These are phyloP conservation scores for Chamaecrista fasciculata DNA, from an alignment of 306 rosid genomes.

Conservation along the genomic window DNA sequence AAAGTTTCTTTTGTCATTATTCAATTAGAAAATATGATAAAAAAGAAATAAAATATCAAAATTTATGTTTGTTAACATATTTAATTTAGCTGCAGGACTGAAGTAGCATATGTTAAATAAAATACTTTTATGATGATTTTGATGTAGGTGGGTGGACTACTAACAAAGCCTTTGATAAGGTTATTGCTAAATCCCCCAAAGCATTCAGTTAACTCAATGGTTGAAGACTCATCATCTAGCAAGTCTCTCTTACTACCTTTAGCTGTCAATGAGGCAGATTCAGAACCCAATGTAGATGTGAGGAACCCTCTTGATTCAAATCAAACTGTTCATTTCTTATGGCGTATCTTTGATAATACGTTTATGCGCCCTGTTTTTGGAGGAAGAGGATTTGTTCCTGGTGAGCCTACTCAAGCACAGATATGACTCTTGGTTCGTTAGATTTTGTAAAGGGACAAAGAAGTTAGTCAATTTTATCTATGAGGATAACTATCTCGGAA, in stretches of 20 bases:
- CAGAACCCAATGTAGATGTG: constrained; percentile 26
- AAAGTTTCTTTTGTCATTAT: background rate
- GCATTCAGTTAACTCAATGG: background rate
- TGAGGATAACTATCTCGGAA: background rate
- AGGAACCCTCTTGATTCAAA: constrained; percentile 25
- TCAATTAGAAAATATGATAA: background rate
- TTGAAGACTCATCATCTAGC: constrained; percentile 10
- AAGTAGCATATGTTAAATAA: background rate
- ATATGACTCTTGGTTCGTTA: constrained; percentile 13
- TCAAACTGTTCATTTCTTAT: constrained; percentile 37
- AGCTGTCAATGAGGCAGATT: constrained; percentile 14
- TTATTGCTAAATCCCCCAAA: constrained; percentile 38
- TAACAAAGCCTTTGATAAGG: constrained; percentile 57
- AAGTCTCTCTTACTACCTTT: constrained; percentile 36
- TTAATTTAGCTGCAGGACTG: too few relatives aligned
- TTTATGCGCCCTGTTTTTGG: constrained; percentile 69
- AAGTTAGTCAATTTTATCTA: background rate
- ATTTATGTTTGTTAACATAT: background rate
- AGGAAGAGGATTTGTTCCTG: constrained; percentile 50
- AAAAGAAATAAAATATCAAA: background rate
- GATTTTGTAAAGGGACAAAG: background rate
- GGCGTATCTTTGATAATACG: constrained; percentile 48
- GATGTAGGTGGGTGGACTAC: constrained; percentile 60
- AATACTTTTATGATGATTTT: background rate
- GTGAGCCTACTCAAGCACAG: constrained; percentile 14